Base-by-base conservation (phyloP, 148 eudicot species). In the Rheum nobile region DNA sequence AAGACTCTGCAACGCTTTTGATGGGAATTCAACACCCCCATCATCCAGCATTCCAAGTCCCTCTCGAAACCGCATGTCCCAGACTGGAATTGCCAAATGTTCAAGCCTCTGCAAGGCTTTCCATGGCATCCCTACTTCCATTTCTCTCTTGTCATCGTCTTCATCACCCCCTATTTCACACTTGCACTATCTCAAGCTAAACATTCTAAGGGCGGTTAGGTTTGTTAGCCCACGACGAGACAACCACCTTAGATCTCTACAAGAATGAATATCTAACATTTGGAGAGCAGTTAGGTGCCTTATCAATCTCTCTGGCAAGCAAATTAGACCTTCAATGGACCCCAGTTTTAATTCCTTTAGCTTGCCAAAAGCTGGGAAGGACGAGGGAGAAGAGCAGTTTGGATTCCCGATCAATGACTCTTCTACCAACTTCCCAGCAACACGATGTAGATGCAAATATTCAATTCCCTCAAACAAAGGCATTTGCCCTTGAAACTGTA, bases 251-350 rank as follows among this genome's bases (percentile, higher is more conserved):
- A 12, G 21, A 61, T 31, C 68, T 3, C 1, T 0, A 11, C n/a
- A 12, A 2, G 0, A 0, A 1, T 12, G 0, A 29, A 61, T 13
- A 0, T 29, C 0, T 26, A 61, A 29, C 0, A 0, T 61, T 6
- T 61, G 38, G 21, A 61, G 35, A 28, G 68, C 35, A 61, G n/a
- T 5, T 28, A 61, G 34, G 68, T 61, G 38, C 19, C 37, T 61
- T 61, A 61, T 61, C 37, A 5, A 31, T 29, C 17, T 8, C 8
- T 61, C 68, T 61, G 17, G 37, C 37, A 29, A 61, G n/a, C 19
- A 29, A 61, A 28, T 11, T 5, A 54, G 0, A 54, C 38, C 68
- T 61, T 28, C 19, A 61, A 61, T 3, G 0, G 0, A 2, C 0
- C 3, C 0, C 29, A 61, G 37, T 0, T 14, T 0, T 16, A 61